Evolutionary conservation across 2,329 filamentous ascomycete genomes (phyloP), one percentile per base, ranked within the genome.

Genomic region (Drechmeria coniospora): DNA sequence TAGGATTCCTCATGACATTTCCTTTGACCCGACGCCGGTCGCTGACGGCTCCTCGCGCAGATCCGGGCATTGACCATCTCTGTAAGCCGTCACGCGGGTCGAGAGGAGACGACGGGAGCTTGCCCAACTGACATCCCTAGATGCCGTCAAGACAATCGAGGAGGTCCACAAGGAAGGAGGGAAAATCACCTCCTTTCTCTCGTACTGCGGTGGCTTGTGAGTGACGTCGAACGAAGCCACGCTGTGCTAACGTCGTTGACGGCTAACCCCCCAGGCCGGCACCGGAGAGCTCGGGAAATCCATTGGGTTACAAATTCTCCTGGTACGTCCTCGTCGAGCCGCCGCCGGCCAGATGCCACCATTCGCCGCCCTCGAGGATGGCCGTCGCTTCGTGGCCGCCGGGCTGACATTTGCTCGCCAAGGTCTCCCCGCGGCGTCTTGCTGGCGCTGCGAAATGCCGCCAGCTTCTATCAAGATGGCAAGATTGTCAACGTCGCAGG

Each of bases 231-330:
- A n/a, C n/a, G n/a, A n/a, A n/a, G n/a, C n/a, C n/a, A n/a, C n/a
- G n/a, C n/a, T n/a, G n/a, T n/a, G n/a, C n/a, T n/a, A n/a, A n/a
- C n/a, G n/a, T n/a, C n/a, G n/a, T n/a, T n/a, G n/a, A n/a, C n/a
- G n/a, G n/a, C n/a, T n/a, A n/a, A n/a, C n/a, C n/a, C n/a, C n/a
- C n/a, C n/a, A n/a, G n/a, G n/a, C 72, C 74, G 16, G 67, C 73
- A 3, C 68, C 59, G 27, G 80, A 90, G 57, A 60, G 63, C 54
- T 87, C 79, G 6, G 79, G 79, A 55, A 94, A 94, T 63, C 84
- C 86, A 16, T 65, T 93, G 11, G 84, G 86, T 26, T 93, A 92
- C 70, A 93, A 92, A 37, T 51, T 92, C 65, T 83, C 76, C 5
- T 78, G 74, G 57, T n/a, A n/a, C n/a, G n/a, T n/a, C n/a, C n/a